Conservation (phyloP, 2,329 filamentous ascomycete genomes). For the Chrysoporthe cubensis region DNA sequence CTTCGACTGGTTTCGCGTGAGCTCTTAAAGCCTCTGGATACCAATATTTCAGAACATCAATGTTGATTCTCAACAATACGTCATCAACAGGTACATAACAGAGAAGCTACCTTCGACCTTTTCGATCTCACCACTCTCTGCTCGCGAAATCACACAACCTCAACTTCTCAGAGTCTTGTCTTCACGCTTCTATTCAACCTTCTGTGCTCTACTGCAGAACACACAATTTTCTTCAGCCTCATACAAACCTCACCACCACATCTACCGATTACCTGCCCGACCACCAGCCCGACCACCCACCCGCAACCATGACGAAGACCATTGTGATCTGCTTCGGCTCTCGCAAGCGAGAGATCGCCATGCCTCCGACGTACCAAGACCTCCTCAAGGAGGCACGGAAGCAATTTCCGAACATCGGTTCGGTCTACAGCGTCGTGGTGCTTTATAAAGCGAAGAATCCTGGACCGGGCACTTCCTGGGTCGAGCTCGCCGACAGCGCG, state of each 20-base stretch:
- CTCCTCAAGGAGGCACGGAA: not conserved
- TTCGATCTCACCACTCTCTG: no score
- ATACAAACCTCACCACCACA: not conserved
- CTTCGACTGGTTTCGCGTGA: no score
- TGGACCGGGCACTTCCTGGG: not conserved
- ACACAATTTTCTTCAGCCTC: not conserved
- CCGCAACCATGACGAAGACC: constrained; percentile 5
- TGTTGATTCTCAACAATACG: no score
- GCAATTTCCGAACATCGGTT: constrained; percentile 1
- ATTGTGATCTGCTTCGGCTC: constrained; percentile 9
- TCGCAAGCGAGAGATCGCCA: constrained; percentile 7
- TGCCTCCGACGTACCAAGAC: constrained; percentile 8
- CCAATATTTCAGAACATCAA: no score
- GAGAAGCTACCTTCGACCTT: no score
- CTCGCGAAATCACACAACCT: no score
- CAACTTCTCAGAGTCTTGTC: no score
- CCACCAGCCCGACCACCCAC: not conserved
- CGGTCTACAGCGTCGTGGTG: constrained; percentile 3
- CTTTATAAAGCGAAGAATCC: not conserved
- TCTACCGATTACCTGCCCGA: not conserved
- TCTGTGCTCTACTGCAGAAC: not conserved
- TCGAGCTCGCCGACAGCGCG: constrained; percentile 14
- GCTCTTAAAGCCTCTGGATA: no score
- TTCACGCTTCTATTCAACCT: no score
- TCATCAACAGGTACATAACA: no score